Base-by-base conservation (phyloP, 2,329 filamentous ascomycete species). In the Pseudogymnoascus sp. region DNA sequence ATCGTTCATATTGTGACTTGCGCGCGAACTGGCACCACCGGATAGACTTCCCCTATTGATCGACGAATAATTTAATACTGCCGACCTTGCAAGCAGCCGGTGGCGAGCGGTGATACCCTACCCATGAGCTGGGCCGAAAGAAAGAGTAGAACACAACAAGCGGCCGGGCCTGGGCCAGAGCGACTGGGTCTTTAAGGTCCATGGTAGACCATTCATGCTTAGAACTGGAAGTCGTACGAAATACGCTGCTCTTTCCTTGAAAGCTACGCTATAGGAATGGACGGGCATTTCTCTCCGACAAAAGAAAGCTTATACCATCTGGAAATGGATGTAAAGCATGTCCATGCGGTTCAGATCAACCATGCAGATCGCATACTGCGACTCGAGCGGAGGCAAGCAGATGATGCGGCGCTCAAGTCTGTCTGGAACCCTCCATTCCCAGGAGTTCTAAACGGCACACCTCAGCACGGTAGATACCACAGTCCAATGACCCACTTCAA, bases 371-470 rank as follows among this genome's bases (percentile, higher is more conserved):
- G 85, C 70, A 72, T 88, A 60, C 73, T 80, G 63, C 77, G 83
- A 64, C 73, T 88, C 59, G 85, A 88, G 71, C 85, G 85, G 68
- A 83, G 84, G 54, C 84, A 87, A 70, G 84, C 84, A 34, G 85
- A 87, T 66, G 84, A 88, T 74, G 82, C 83, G 58, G 81, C 83
- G 32, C 75, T 88, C 63, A 95, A 93, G 74, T 96, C 89, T 64
- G 89, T 95, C 61, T 99, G 94, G 94, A 84, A 84, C 57, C 87
- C 88, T 65, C 92, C 92, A 14, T 97, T 97, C 71, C 91, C 93
- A n/a, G 87, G 87, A 65, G 85, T 91, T 38, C 74, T 96, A 62
- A 86, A 88, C 67, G 89, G 90, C 60, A 92, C 91, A 50, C 88
- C 91, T 60, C 89, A 95, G 72, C 89, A 95, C 78, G 91, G 93